Evolutionary conservation across 352 stramenopile genomes (phyloP).

Genomic region (Saprolegnia parasitica): DNA sequence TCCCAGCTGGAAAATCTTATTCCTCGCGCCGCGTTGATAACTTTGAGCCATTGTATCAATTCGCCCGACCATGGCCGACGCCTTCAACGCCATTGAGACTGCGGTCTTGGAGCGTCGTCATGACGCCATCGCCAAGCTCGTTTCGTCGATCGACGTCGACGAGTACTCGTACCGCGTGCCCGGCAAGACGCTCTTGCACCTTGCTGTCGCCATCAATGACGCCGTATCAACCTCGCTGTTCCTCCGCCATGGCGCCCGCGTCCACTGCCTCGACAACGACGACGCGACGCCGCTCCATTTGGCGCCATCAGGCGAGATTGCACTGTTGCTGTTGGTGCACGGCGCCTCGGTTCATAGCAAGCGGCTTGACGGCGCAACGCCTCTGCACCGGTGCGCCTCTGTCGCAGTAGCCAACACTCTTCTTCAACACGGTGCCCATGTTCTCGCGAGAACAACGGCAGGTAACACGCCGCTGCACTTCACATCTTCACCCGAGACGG

Average conservation of each 20-base stretch:
- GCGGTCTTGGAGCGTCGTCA: not conserved
- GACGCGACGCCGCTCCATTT: constrained; percentile 21
- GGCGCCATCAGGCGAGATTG: not conserved
- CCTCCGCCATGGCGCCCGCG: not conserved
- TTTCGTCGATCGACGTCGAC: constrained; percentile 20
- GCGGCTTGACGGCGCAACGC: constrained; percentile 17
- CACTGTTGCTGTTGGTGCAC: not conserved
- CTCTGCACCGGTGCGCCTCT: constrained; percentile 19
- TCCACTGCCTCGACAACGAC: constrained; percentile 1
- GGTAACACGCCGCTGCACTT: constrained; percentile 21
- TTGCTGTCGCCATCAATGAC: constrained; percentile 6
- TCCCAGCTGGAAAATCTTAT: not conserved
- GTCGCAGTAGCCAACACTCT: not conserved
- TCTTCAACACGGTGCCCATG: constrained; percentile 9
- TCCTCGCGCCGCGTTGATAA: not conserved
- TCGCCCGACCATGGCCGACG: not conserved
- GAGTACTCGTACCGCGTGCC: constrained; percentile 8
- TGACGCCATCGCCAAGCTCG: constrained; percentile 14
- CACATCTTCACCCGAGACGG: not conserved
- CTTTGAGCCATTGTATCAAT: not conserved
- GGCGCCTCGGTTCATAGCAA: constrained; percentile 9
- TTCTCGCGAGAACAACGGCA: constrained; percentile 3
- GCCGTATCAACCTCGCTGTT: not conserved
- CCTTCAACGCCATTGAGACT: not conserved
- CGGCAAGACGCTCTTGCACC: constrained; percentile 21